phyloP scores from a whole-genome alignment of 1,284 basidiomycete genomes.

The Cutaneotrichosporon cavernicola region DNA sequence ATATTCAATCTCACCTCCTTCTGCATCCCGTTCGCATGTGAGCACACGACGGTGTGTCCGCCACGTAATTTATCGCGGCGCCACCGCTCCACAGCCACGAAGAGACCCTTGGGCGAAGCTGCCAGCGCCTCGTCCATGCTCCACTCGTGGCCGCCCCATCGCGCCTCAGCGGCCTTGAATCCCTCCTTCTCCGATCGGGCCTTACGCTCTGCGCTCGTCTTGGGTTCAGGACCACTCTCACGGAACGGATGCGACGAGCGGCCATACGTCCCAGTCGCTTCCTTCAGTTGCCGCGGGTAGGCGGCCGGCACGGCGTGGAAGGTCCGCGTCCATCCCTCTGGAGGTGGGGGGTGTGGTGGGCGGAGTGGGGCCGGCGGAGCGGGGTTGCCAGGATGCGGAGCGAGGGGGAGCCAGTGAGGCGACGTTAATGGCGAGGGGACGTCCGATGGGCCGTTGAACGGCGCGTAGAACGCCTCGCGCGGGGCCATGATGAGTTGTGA shows the following conservation, averaged over 20 bases:
- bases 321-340: conserved; percentile 55
- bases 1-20: conserved; percentile 31
- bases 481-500: background rate
- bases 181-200: conserved; percentile 10
- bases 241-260: conserved; percentile 26
- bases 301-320: conserved; percentile 73
- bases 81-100: conserved; percentile 26
- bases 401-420: conserved; percentile 13
- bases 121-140: conserved; percentile 12
- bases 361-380: conserved; percentile 16
- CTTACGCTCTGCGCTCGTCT: conserved; percentile 40
- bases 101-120: conserved; percentile 15
- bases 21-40: conserved; percentile 23
- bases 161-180: background rate
- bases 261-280: conserved; percentile 39
- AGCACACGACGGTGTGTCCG: conserved; percentile 19
- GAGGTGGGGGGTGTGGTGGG: conserved; percentile 36
- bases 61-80: conserved; percentile 10
- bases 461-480: conserved; percentile 11
- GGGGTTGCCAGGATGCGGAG: conserved; percentile 14
- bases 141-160: conserved; percentile 21
- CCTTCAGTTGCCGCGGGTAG: conserved; percentile 57
- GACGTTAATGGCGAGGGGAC: conserved; percentile 7
- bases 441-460: background rate
- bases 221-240: conserved; percentile 11